Base-by-base conservation (phyloP, 352 stramenopile genomes). In the Thalassiosira mediterranea region DNA sequence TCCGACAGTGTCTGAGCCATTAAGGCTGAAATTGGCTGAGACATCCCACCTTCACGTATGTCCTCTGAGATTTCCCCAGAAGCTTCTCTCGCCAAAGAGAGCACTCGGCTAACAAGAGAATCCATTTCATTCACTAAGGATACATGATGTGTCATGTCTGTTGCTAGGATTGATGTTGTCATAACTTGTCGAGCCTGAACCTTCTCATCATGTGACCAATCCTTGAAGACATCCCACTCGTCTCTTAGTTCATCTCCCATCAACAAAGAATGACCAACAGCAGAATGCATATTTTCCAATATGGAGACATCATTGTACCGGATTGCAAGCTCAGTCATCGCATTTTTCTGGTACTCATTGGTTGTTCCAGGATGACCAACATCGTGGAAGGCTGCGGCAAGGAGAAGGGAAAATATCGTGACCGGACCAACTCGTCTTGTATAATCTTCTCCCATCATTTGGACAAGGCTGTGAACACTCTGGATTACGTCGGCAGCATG, bases 251-350 rank as follows among this genome's bases (percentile, higher is more conserved):
- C 76, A 11, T 60, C 28, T 19, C 88, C 31, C n/a, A 75, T 28
- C 25, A 52, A 25, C 19, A 90, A 79, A 15, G 62, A 72, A 23
- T 75, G 37, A 0, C 76, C 71, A 15, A 79, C 17, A 11, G 62
- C 62, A 10, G 62, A 23, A 64, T 94, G 89, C 80, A 91, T 89
- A 78, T 93, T 93, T 69, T 95, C 89, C 17, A 98, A 83, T 15
- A 97, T 92, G 28, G 91, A 95, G 63, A 95, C 87, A 62, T 97
- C 95, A 72, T 96, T 97, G 84, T 98, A 98, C 47, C 92, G 91
- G 65, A 98, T 89, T 29, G 95, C 95, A 23, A 97, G 72, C 10
- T 95, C 89, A 8, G 90, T 91, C 48, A 69, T 90, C 15, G 92
- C 95, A 37, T 88, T 90, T 8, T 96, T 79, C 10, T 97, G 84